Evolutionary conservation across 1,139 yeast genomes (phyloP).

Genomic region (Wickerhamomyces sp.): DNA sequence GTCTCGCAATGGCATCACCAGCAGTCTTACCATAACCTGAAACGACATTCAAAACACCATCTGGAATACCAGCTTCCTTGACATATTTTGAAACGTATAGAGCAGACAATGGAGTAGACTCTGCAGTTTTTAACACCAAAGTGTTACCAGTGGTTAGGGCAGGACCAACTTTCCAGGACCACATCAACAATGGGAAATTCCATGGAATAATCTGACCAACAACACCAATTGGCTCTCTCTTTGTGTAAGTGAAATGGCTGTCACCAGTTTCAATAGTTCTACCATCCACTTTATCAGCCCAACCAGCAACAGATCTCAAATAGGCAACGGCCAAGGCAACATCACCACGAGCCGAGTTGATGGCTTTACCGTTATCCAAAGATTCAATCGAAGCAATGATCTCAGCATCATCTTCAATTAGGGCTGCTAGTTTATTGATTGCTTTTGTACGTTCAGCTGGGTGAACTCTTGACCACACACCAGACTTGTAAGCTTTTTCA

Average conservation of each 20-base stretch:
- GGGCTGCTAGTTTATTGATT: slow-evolving; percentile 51
- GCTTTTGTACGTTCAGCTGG: slow-evolving; percentile 44
- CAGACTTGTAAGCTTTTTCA: slow-evolving; percentile 31
- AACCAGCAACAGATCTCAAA: slow-evolving; percentile 64
- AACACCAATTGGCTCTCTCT: slow-evolving; percentile 53
- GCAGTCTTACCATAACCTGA: slow-evolving; percentile 56
- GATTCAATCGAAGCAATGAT: slow-evolving; percentile 59
- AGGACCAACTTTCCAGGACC: slow-evolving; percentile 60
- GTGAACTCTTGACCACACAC: slow-evolving; percentile 33
- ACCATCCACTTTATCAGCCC: slow-evolving; percentile 67
- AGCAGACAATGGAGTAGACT: slow-evolving; percentile 58
- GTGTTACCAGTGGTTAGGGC: slow-evolving; percentile 60
- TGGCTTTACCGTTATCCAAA: slow-evolving; percentile 72
- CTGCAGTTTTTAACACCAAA: slow-evolving; percentile 55
- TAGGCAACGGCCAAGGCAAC: slow-evolving; percentile 50
- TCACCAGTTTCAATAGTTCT: slow-evolving; percentile 50
- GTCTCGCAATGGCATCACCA: slow-evolving; percentile 51
- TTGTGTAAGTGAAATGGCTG: slow-evolving; percentile 44
- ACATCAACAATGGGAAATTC: slow-evolving; percentile 61
- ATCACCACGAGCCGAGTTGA: slow-evolving; percentile 45
- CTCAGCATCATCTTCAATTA: slow-evolving; percentile 50
- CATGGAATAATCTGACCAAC: slow-evolving; percentile 64
- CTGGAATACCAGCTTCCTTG: slow-evolving; percentile 51
- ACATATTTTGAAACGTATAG: slow-evolving; percentile 44
- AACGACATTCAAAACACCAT: slow-evolving; percentile 53